Percentiles rank a stretch among this genome's conserved stretches.
Evolutionary conservation across 148 eudicot species (phyloP).

Genomic region (Bassia scoparia): DNA sequence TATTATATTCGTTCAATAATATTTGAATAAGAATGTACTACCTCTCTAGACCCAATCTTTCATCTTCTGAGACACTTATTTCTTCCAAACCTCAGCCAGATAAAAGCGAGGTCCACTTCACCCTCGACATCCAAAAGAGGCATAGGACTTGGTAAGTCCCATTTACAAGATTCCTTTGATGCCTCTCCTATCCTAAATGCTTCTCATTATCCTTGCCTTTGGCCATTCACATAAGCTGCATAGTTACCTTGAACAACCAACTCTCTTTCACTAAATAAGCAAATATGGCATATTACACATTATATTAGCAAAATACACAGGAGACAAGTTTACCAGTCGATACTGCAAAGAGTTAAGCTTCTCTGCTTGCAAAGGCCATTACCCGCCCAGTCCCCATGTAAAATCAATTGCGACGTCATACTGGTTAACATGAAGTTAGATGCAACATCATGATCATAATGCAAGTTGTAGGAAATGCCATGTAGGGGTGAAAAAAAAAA

Average conservation of each 20-base stretch:
- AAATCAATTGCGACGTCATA: slow-evolving; percentile 88
- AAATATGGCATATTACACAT: neutral
- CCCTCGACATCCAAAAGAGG: too few relatives aligned
- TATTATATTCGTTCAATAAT: neutral
- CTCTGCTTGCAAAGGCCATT: slow-evolving; percentile 75
- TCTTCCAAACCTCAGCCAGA: slow-evolving; percentile 37
- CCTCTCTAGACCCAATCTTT: slow-evolving; percentile 87
- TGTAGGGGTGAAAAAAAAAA: neutral
- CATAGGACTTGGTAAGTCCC: slow-evolving; percentile 28
- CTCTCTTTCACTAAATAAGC: neutral
- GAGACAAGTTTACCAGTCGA: slow-evolving; percentile 54
- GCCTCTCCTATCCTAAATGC: slow-evolving; percentile 67
- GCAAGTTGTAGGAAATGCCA: neutral
- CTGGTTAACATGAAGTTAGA: slow-evolving; percentile 26
- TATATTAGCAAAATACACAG: neutral
- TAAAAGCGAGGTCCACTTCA: slow-evolving; percentile 62
- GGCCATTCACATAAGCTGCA: slow-evolving; percentile 97
- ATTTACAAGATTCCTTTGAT: slow-evolving; percentile 38
- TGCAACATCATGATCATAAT: neutral
- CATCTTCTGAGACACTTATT: slow-evolving; percentile 52
- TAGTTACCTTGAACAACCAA: neutral
- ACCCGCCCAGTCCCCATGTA: slow-evolving; percentile 93
- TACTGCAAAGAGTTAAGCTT: slow-evolving; percentile 81
- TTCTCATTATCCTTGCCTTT: slow-evolving; percentile 80
- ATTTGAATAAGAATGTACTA: slow-evolving; percentile 5